Evolutionary conservation across 352 stramenopile genomes (phyloP).

Genomic region (Globisporangium megalacanthum): DNA sequence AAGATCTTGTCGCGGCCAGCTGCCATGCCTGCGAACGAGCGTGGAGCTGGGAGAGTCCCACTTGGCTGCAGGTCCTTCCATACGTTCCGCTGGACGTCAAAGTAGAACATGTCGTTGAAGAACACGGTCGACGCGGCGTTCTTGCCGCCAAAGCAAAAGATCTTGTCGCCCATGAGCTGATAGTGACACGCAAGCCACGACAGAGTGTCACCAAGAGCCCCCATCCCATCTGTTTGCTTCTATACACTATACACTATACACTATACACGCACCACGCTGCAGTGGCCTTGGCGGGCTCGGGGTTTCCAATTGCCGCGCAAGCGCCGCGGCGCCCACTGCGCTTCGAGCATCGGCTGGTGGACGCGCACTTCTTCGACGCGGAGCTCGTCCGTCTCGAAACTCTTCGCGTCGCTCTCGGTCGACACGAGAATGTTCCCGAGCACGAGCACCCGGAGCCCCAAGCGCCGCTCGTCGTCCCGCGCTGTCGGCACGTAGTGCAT

Average conservation of each 20-base stretch:
- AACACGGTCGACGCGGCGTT: conserved; percentile 36
- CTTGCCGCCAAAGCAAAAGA: conserved; percentile 74
- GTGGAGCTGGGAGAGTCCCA: conserved; percentile 31
- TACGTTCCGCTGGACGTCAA: conserved; percentile 50
- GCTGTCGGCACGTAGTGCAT: conserved; percentile 65
- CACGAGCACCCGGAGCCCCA: conserved; percentile 52
- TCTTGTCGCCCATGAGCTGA: conserved; percentile 45
- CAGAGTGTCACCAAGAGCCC: neutral
- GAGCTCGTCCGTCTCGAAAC: conserved; percentile 46
- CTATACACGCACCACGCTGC: conserved; percentile 40
- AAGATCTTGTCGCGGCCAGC: conserved; percentile 55
- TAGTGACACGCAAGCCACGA: too few relatives aligned
- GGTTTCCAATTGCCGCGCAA: conserved; percentile 61
- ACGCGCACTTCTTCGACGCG: conserved; percentile 60
- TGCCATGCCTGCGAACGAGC: conserved; percentile 47
- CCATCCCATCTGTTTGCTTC: too few relatives aligned
- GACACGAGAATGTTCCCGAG: conserved; percentile 57
- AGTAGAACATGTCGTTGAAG: conserved; percentile 78
- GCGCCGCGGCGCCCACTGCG: conserved; percentile 37
- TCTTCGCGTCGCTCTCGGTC: conserved; percentile 8
- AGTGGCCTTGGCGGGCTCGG: conserved; percentile 46
- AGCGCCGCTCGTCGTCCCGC: conserved; percentile 22
- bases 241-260: too few relatives aligned
- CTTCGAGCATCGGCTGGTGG: conserved; percentile 38
- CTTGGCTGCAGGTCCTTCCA: conserved; percentile 34